phyloP scores from a whole-genome alignment of 352 stramenopile genomes.

The Peronospora destructor region DNA sequence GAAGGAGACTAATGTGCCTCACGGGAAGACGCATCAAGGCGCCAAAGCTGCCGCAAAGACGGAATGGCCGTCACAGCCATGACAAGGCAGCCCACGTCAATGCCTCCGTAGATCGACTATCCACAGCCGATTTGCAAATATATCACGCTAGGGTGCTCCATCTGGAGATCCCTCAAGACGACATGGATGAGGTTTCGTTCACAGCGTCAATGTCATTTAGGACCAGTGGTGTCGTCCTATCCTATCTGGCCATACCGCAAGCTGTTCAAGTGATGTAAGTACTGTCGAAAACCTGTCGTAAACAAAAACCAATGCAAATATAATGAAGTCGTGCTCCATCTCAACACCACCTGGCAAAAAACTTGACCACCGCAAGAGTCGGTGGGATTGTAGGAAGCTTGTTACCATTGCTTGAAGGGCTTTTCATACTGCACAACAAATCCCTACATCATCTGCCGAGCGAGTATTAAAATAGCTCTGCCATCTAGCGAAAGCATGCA shows the following conservation, averaged over 20 bases:
- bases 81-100: constrained; percentile 13
- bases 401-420: constrained; percentile 15
- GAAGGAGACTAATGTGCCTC: constrained; percentile 17
- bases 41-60: constrained; percentile 14
- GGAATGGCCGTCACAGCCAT: constrained; percentile 16
- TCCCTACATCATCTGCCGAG: constrained; percentile 8
- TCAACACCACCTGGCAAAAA: constrained; percentile 3
- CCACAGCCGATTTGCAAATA: constrained; percentile 25
- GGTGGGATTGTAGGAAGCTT: constrained; percentile 4
- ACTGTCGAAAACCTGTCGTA: constrained; percentile 16
- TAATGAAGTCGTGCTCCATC: constrained; percentile 25
- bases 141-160: constrained; percentile 26
- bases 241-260: constrained; percentile 12
- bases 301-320: constrained; percentile 20
- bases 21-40: constrained; percentile 19
- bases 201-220: constrained; percentile 26
- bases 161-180: constrained; percentile 23
- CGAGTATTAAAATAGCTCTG: no score
- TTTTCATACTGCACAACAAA: constrained; percentile 13
- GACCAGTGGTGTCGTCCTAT: constrained; percentile 29
- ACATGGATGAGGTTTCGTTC: constrained; percentile 25
- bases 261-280: constrained; percentile 17
- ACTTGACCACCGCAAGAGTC: background rate
- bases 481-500: no score
- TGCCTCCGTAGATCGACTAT: constrained; percentile 27